phyloP scores from a whole-genome alignment of 2,329 filamentous ascomycete genomes.

The Diaporthe batatas region DNA sequence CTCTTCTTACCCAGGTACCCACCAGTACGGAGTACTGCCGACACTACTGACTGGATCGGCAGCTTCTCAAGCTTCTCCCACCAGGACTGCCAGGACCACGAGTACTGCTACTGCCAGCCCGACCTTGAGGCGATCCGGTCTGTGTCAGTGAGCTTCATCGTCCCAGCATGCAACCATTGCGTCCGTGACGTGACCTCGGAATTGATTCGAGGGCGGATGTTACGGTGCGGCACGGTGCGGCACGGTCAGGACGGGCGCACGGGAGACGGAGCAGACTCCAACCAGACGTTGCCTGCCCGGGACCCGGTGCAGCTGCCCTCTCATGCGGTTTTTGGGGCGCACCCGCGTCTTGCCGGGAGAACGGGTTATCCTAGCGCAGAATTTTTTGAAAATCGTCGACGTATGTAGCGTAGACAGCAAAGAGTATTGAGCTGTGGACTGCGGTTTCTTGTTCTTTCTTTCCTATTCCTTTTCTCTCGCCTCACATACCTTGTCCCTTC shows the following conservation, averaged over 20 bases:
- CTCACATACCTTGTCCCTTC: conserved; percentile 35
- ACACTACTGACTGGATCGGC: not conserved
- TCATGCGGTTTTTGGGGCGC: not conserved
- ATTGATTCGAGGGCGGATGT: not conserved
- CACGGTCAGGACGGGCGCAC: conserved; percentile 9
- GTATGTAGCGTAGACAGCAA: conserved; percentile 29
- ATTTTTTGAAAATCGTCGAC: conserved; percentile 43
- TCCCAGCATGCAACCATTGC: not conserved
- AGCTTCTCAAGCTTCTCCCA: not conserved
- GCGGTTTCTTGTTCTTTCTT: conserved; percentile 33
- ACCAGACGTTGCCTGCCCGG: conserved; percentile 20
- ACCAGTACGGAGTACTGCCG: not conserved
- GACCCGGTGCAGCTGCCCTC: not conserved
- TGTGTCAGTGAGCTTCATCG: not conserved
- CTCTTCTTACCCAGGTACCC: not conserved
- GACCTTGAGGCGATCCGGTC: not conserved
- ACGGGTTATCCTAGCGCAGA: conserved; percentile 41
- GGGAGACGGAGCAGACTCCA: conserved; percentile 13
- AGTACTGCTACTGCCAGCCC: not conserved
- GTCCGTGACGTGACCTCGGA: not conserved
- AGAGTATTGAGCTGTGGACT: conserved; percentile 31
- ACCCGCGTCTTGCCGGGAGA: conserved; percentile 35
- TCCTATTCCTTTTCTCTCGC: conserved; percentile 14
- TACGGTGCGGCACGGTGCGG: conserved; percentile 15
- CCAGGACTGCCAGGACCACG: too few species aligned